Conservation (phyloP, 371 early-diverging fungal genomes). For the Rhizomucor miehei region DNA sequence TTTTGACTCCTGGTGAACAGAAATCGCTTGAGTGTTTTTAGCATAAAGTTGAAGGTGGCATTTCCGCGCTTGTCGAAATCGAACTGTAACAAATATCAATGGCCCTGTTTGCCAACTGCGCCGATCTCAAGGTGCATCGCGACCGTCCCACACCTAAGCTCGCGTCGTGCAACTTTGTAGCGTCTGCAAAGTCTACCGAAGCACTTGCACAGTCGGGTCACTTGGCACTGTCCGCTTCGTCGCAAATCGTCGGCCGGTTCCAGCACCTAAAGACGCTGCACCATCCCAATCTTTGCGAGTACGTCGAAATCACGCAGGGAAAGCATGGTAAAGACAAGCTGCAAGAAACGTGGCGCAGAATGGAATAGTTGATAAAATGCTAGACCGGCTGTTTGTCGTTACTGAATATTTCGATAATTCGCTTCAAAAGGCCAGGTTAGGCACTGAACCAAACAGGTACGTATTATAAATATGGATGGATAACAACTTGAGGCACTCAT, state of each 20-base stretch:
- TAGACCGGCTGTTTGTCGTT: constrained; percentile 61
- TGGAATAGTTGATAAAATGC: background rate
- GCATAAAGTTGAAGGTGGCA: background rate
- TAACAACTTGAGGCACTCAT: too few relatives aligned
- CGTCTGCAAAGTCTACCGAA: constrained; percentile 38
- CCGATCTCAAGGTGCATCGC: constrained; percentile 22
- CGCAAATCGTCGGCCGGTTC: constrained; percentile 58
- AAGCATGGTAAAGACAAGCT: constrained; percentile 47
- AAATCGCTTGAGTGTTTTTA: too few relatives aligned
- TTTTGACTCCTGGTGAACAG: too few relatives aligned
- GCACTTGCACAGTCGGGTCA: constrained; percentile 43
- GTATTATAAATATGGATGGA: too few relatives aligned
- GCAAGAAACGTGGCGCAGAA: background rate
- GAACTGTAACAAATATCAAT: constrained; percentile 7
- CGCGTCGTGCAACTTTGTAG: constrained; percentile 43
- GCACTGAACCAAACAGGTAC: too few relatives aligned
- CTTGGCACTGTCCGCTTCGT: constrained; percentile 51
- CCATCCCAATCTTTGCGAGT: constrained; percentile 57
- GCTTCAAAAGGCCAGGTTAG: constrained; percentile 23
- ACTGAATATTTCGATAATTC: constrained; percentile 53
- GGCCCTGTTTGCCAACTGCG: constrained; percentile 40
- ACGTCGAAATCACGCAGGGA: constrained; percentile 60
- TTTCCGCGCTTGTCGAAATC: too few relatives aligned
- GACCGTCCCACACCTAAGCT: constrained; percentile 26
- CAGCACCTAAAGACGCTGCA: constrained; percentile 58